Percentiles rank a stretch among this genome's conserved stretches.
phyloP scores from a whole-genome alignment of 805 yeast genomes.

The Lipomyces yamadae region DNA sequence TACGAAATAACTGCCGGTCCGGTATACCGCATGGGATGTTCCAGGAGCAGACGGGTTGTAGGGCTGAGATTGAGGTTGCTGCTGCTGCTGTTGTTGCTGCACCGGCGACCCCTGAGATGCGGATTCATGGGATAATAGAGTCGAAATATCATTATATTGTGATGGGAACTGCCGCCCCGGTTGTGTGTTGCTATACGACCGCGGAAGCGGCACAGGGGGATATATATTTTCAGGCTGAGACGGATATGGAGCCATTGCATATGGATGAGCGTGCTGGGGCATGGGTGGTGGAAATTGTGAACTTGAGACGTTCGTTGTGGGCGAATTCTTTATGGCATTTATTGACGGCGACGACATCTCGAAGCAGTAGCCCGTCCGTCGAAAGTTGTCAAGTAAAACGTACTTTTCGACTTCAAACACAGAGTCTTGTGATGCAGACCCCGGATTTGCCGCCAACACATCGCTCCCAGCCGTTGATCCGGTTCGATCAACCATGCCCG shows the following conservation, averaged over 20 bases:
- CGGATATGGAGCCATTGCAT: neutral
- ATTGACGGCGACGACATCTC: conserved; percentile 1
- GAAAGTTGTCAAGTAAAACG: conserved; percentile 27
- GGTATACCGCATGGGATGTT: too few species aligned
- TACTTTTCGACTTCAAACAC: conserved; percentile 31
- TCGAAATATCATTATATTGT: neutral
- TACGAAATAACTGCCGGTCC: too few species aligned
- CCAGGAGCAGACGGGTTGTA: neutral
- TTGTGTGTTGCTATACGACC: neutral
- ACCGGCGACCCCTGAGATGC: neutral
- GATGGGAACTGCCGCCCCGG: neutral
- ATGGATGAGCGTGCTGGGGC: neutral
- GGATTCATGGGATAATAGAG: neutral
- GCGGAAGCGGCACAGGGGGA: neutral
- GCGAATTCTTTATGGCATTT: neutral
- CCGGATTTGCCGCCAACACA: neutral
- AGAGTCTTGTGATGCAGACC: conserved; percentile 1
- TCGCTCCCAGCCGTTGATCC: neutral
- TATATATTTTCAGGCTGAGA: neutral
- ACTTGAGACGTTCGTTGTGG: neutral
- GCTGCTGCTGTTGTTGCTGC: neutral
- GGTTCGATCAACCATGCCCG: neutral
- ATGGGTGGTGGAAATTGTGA: neutral
- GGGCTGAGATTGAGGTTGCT: neutral
- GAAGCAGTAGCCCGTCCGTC: conserved; percentile 30